phyloP scores from a whole-genome alignment of 139 green algal species.

The Chlorella sp. region DNA sequence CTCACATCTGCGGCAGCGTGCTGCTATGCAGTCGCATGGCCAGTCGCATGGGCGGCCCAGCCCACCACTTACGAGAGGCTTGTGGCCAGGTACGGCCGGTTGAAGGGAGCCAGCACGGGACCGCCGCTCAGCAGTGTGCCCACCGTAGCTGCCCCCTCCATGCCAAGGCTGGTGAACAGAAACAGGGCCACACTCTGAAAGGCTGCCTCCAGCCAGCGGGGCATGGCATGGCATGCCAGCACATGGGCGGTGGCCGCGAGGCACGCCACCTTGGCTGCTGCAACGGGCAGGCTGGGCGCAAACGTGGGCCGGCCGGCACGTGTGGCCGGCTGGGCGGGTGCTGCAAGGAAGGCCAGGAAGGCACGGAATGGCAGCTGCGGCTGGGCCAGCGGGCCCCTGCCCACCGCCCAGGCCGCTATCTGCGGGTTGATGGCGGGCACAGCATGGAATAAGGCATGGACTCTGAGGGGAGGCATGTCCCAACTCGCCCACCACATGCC shows the following conservation, averaged over 20 bases:
- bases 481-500: no score
- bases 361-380: neutral
- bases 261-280: neutral
- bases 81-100: neutral
- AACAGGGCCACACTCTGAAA: neutral
- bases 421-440: neutral
- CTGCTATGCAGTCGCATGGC: neutral
- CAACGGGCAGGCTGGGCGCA: neutral
- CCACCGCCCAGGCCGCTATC: neutral
- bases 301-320: neutral
- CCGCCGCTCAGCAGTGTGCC: neutral
- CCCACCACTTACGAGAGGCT: neutral
- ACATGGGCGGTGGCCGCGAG: no score
- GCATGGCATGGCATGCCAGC: neutral
- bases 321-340: neutral
- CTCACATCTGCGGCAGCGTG: no score
- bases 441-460: no score
- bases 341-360: neutral
- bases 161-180: conserved; percentile 18
- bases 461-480: no score
- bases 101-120: neutral
- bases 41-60: neutral
- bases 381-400: neutral
- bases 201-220: neutral
- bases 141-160: neutral